Base-by-base conservation (phyloP, 768 basidiomycete genomes). In the Dacryopinax spathularia region DNA sequence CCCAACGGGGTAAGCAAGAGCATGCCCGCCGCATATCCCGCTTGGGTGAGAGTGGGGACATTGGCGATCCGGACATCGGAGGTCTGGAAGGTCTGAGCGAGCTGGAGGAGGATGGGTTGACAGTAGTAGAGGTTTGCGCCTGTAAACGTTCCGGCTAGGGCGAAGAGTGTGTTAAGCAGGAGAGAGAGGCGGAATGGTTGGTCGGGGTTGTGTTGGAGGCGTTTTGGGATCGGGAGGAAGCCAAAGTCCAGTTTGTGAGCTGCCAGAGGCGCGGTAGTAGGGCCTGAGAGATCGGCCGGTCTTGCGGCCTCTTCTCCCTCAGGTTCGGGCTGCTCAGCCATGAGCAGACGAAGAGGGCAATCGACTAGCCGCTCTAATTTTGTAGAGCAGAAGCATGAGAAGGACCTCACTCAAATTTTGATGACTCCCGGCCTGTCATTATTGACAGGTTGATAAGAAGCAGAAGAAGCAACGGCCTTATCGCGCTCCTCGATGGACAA, bases 1-100 rank as follows among this genome's bases (percentile, higher is more conserved):
- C 92, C 91, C 0, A 91, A 77, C 0, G 92, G 91, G 0, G 87
- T 82, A 62, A 94, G 82, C 37, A 92, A 73, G 2, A 92, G 72
- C 6, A 91, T 78, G 0, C 89, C 89, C 7, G 75, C 75, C 1
- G 85, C 87, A 71, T 90, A 91, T 41, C 70, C 70, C 2, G 67
- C 68, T 66, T 75, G 74, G n/a, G 67, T 68, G 18, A 75, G 66
- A 1, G 73, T 73, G 4, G 75, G 72, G 25, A 74, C 67, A 9
- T 66, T 66, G 2, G 73, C 72, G 33, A 74, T 70, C 0, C 56
- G 41, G 31, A 69, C 68, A 65, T 75, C 61, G 25, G 63, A 61
- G 1, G 72, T 72, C 12, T 62, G 61, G 48, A 74, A 73, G 36
- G 70, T 69, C 22, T 56, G 61, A 1, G 73, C 72, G 44, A 76